phyloP scores from a whole-genome alignment of 305 asterid genomes.

The Solanum hybrid region DNA sequence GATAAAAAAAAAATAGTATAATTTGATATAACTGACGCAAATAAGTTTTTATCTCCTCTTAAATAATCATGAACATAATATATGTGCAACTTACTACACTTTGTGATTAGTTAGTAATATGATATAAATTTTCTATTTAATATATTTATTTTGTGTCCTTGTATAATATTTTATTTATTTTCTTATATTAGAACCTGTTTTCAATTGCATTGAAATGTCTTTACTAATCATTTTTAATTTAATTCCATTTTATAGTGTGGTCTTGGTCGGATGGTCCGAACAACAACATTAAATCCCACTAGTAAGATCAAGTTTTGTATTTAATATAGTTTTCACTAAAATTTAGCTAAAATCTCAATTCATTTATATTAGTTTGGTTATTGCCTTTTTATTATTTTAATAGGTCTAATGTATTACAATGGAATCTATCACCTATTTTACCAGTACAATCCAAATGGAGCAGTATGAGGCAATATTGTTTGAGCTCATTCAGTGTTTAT shows the following conservation, averaged over 20 bases:
- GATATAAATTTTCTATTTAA: neutral
- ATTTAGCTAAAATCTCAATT: neutral
- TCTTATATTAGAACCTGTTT: neutral
- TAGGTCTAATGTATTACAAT: slow-evolving; percentile 27
- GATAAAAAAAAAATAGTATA: neutral
- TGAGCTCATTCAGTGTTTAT: neutral
- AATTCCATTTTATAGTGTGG: neutral
- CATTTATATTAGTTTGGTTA: neutral
- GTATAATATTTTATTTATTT: neutral
- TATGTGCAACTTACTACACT: neutral
- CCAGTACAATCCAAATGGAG: neutral
- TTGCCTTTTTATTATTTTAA: neutral
- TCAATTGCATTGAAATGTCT: neutral
- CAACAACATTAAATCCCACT: neutral
- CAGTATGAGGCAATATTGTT: neutral
- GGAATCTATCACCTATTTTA: slow-evolving; percentile 27
- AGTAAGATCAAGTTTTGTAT: neutral
- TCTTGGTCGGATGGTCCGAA: neutral
- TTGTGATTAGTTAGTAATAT: neutral
- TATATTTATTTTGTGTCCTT: neutral
- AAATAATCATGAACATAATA: neutral
- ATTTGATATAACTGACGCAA: neutral
- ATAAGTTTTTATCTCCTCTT: neutral
- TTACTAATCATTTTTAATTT: neutral
- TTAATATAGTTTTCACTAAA: neutral